A percentile compares a stretch with the other conserved stretches of the same genome.
phyloP scores from a whole-genome alignment of 225 moss, liverwort and hornwort genomes.

The Physcomitrium patens region DNA sequence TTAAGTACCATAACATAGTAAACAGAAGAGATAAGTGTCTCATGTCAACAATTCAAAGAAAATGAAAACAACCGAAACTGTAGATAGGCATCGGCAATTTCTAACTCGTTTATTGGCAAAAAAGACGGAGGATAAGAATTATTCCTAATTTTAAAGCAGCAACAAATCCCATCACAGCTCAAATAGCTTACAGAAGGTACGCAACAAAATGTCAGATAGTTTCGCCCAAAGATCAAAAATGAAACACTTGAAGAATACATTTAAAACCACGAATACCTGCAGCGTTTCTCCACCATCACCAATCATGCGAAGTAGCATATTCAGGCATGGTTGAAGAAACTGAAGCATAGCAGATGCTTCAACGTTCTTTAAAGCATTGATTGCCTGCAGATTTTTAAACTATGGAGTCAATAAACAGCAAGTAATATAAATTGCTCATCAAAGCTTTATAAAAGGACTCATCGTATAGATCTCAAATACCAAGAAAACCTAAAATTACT shows the following conservation, averaged over 20 bases:
- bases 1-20: not conserved
- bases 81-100: not conserved
- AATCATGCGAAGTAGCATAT: constrained; percentile 99
- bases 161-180: not conserved
- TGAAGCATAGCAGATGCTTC: constrained; percentile 97
- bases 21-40: not conserved
- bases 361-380: constrained; percentile 95
- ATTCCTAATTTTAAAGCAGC: not conserved
- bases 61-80: not conserved
- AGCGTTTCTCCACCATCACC: constrained; percentile 98
- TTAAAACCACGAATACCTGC: constrained; percentile 57
- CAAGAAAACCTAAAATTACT: constrained; percentile 38
- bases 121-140: not conserved
- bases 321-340: constrained; percentile 93
- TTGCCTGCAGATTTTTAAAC: constrained; percentile 40
- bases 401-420: constrained; percentile 23
- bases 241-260: not conserved
- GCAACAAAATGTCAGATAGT: not conserved
- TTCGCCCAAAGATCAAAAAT: not conserved
- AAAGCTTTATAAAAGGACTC: not conserved
- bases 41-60: not conserved
- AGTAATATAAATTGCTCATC: not conserved
- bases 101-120: not conserved
- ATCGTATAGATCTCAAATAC: constrained; percentile 15
- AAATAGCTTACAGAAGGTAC: not conserved